Percentiles rank a stretch among this genome's conserved stretches.
phyloP scores from a whole-genome alignment of 371 early-diverging fungal genomes.

The Rhizopus microsporus region DNA sequence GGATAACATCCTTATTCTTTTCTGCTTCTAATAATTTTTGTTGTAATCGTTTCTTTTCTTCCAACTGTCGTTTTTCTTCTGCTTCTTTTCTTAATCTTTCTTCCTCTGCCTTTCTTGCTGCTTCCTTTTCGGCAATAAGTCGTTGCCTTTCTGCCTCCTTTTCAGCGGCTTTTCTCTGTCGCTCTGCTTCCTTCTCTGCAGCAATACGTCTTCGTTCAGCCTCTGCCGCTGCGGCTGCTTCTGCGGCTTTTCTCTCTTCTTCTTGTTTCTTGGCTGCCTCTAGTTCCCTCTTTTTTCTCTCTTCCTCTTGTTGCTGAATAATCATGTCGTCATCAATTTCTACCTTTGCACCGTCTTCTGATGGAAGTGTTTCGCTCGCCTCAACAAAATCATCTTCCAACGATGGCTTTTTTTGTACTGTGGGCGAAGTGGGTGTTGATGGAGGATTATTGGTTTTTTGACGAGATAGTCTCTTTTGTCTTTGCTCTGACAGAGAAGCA shows the following conservation, averaged over 20 bases:
- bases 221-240: conserved; percentile 17
- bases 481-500: conserved; percentile 38
- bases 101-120: conserved; percentile 20
- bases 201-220: conserved; percentile 8
- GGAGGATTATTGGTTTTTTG: conserved; percentile 25
- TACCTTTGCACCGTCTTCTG: conserved; percentile 1
- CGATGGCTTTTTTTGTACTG: conserved; percentile 8
- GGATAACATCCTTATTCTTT: conserved; percentile 30
- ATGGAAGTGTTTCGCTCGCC: conserved; percentile 34
- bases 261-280: conserved; percentile 2
- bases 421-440: conserved; percentile 25
- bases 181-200: conserved; percentile 17
- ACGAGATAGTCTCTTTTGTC: conserved; percentile 37
- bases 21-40: conserved; percentile 34
- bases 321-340: conserved; percentile 8
- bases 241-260: conserved; percentile 9
- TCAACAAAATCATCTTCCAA: conserved; percentile 38
- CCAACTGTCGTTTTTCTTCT: conserved; percentile 19
- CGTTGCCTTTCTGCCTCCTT: conserved; percentile 16
- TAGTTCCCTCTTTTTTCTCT: conserved; percentile 9
- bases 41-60: conserved; percentile 27
- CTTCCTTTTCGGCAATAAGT: conserved; percentile 5
- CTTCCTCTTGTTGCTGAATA: conserved; percentile 6
- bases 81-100: conserved; percentile 11
- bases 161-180: conserved; percentile 14